Base-by-base conservation (phyloP, 192 early-diverging fungal genomes). In the Geranomyces michiganensis region DNA sequence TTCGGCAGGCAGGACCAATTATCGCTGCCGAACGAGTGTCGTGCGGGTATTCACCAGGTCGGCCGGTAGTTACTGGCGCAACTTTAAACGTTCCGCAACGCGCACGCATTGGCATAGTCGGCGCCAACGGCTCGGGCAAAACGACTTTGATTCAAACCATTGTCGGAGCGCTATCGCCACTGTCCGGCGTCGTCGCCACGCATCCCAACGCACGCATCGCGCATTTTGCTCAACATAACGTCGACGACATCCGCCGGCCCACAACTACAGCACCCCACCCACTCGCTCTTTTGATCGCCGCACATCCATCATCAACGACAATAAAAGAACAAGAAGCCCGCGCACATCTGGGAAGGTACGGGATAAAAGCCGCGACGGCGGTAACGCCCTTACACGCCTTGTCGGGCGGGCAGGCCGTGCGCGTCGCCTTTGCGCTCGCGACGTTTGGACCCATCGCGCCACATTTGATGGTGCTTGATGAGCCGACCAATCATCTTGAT, bases 401-500 rank as follows among this genome's bases (percentile, higher is more conserved):
- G 21, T 89, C 86, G 72, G 95, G 95, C 53, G 95, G 95, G 31
- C 92, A 97, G 78, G 79, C 85, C 46, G 89, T 87, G 21, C 79
- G 94, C 19, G 86, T 97, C 46, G 90, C 90, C 0, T 79, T 94
- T 72, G 91, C 92, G 1, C 36, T 73, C 26, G 62, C 46, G 1
- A 71, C 70, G 7, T 79, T 59, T 36, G 44, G 17, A 41, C n/a
- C 62, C 1, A n/a, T 9, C 13, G 43, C 41, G 43, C 77, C 77
- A 1, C 56, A 79, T 51, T 44, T 74, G 17, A 48, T 76, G 31
- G 56, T 79, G 26, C 68, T 80, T 30, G 75, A 73, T 67, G 81
- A 79, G 68, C 90, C 91, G 63, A 94, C 93, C 8, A 97, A 93
- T 68, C 95, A 95, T 71, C 79, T 97, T 31, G 95, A 97, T 80